Conservation (phyloP, 1,139 yeast species). For the Zygoascus sp. region DNA sequence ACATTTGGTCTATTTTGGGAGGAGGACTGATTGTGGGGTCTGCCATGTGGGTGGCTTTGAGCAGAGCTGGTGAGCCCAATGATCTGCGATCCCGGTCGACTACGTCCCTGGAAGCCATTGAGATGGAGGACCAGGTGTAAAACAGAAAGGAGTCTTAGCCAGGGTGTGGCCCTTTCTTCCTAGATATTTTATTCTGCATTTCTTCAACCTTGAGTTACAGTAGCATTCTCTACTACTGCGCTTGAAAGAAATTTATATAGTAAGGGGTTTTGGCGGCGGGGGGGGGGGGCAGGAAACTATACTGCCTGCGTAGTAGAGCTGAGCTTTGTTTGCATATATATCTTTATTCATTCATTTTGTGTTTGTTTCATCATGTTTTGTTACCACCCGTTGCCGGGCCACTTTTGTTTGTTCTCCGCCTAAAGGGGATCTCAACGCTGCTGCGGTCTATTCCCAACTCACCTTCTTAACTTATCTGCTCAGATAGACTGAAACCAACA, state of each 20-base stretch:
- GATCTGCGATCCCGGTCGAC: not conserved
- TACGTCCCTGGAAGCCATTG: constrained; percentile 5
- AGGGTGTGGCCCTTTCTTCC: no score
- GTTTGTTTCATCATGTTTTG: not conserved
- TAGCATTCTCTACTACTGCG: no score
- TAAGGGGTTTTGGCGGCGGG: no score
- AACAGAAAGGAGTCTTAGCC: not conserved
- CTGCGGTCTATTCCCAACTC: constrained; percentile 1
- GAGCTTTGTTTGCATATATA: no score
- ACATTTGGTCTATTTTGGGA: constrained; percentile 63
- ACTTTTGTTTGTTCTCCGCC: constrained; percentile 1
- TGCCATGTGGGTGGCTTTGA: constrained; percentile 52
- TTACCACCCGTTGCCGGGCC: not conserved
- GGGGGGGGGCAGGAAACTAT: no score
- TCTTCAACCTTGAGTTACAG: not conserved
- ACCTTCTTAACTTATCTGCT: not conserved
- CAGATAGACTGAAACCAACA: not conserved
- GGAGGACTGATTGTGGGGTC: constrained; percentile 61
- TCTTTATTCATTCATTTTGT: no score
- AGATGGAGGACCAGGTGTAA: not conserved
- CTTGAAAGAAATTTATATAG: no score
- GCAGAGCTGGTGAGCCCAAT: constrained; percentile 3
- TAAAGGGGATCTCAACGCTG: not conserved
- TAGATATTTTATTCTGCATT: not conserved
- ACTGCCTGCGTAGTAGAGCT: no score